Conservation (phyloP, 2,329 filamentous ascomycete species). For the Grosmannia clavigera region DNA sequence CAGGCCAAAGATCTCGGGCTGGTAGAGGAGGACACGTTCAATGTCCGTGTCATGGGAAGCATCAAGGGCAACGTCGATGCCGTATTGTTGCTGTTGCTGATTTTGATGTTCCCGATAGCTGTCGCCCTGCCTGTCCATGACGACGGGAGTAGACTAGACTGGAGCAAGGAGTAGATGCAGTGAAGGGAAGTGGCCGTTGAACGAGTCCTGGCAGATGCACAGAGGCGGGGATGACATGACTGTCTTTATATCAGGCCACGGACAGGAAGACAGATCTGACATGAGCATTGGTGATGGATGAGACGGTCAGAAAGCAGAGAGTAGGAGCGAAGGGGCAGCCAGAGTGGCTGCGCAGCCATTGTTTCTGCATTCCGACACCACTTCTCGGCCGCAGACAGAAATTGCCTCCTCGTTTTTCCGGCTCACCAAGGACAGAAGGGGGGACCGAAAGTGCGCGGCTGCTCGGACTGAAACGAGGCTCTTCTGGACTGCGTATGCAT, state of each 20-base stretch:
- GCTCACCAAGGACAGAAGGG: neutral
- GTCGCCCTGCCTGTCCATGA: neutral
- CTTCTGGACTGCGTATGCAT: too few species aligned
- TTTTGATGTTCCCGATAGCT: neutral
- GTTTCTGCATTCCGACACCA: neutral
- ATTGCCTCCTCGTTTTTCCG: neutral
- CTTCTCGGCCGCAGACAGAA: neutral
- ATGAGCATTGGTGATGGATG: neutral
- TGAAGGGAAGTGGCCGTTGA: too few species aligned
- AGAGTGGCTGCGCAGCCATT: neutral
- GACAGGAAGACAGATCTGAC: too few species aligned
- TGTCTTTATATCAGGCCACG: too few species aligned
- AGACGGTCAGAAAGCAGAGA: neutral
- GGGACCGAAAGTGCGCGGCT: too few species aligned
- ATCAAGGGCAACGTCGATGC: neutral
- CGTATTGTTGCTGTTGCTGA: neutral
- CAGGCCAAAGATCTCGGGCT: neutral
- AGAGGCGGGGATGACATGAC: too few species aligned
- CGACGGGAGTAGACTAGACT: neutral
- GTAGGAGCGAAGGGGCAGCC: neutral
- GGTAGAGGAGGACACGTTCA: neutral
- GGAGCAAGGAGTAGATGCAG: neutral
- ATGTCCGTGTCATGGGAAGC: neutral
- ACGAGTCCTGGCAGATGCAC: too few species aligned
- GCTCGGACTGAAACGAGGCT: too few species aligned